phyloP scores from a whole-genome alignment of 225 moss, liverwort and hornwort genomes.

The Pleurozium schreberi region DNA sequence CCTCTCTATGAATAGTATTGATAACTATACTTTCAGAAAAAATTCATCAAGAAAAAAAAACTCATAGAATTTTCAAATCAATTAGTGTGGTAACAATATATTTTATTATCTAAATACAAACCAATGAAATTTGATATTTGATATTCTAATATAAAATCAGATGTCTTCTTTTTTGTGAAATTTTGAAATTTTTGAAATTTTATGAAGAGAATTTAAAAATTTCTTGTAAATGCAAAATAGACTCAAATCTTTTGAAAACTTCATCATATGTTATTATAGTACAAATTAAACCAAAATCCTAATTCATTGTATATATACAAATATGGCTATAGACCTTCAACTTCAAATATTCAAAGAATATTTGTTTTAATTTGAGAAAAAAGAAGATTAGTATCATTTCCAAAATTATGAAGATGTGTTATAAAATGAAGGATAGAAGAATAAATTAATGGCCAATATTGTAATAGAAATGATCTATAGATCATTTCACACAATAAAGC shows the following conservation, averaged over 20 bases:
- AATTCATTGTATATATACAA: neutral
- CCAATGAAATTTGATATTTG: neutral
- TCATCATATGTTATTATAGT: neutral
- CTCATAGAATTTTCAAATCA: neutral
- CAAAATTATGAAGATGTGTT: neutral
- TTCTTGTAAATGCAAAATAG: neutral
- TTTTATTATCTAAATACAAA: neutral
- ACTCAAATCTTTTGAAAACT: neutral
- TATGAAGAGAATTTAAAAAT: neutral
- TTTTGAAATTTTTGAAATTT: neutral
- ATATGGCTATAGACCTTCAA: neutral
- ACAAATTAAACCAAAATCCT: neutral
- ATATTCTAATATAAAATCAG: neutral
- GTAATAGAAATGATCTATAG: neutral
- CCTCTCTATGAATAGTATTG: neutral
- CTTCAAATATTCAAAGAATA: neutral
- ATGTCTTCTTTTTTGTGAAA: neutral
- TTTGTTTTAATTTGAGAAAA: neutral
- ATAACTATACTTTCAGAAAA: neutral
- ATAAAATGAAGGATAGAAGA: no score
- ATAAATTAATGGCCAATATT: neutral
- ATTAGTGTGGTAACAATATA: neutral
- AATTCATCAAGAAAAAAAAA: no score
- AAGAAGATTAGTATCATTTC: neutral
- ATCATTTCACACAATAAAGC: neutral